Evolutionary conservation across 139 green algal genomes (phyloP).

Genomic region (Picochlorum sp.): DNA sequence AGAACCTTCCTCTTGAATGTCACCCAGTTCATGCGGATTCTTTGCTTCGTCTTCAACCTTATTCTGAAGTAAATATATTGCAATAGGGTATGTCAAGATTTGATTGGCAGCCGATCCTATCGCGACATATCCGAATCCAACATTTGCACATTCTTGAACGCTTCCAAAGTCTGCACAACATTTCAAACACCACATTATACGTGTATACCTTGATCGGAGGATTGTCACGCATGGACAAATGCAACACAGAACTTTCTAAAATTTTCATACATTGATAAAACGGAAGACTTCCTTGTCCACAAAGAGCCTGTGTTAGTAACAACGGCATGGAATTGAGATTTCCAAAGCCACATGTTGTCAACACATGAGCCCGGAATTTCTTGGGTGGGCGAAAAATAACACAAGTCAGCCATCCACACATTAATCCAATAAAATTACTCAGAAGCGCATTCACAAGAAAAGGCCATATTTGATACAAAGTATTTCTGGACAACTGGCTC

Average conservation of each 20-base stretch:
- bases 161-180: too few relatives aligned
- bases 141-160: too few relatives aligned
- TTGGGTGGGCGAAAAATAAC: background rate
- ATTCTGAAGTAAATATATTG: too few relatives aligned
- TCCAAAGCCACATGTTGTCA: background rate
- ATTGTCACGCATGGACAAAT: too few relatives aligned
- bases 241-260: background rate
- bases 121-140: too few relatives aligned
- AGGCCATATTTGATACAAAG: background rate
- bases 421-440: background rate
- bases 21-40: too few relatives aligned
- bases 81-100: too few relatives aligned
- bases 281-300: background rate
- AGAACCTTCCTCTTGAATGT: too few relatives aligned
- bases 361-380: background rate
- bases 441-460: background rate
- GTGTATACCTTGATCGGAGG: too few relatives aligned
- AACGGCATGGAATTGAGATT: background rate
- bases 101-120: too few relatives aligned
- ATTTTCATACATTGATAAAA: background rate
- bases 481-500: background rate
- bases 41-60: too few relatives aligned
- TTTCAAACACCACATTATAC: too few relatives aligned
- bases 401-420: background rate
- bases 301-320: background rate